Percentiles rank a stretch among this genome's conserved stretches.
phyloP scores from a whole-genome alignment of 805 yeast genomes.

The Lipomyces starkeyi region DNA sequence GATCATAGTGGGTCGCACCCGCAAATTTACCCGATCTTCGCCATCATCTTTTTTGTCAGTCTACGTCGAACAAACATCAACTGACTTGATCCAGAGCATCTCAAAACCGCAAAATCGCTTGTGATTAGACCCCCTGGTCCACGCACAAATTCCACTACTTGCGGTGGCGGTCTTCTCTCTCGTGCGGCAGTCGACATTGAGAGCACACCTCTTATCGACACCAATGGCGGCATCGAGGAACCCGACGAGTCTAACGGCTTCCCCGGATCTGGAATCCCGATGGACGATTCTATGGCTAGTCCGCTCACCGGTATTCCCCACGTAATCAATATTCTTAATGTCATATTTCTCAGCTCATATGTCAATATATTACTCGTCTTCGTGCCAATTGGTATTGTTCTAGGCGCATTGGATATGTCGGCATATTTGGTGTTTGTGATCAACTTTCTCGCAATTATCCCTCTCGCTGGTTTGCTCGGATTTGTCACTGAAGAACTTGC shows the following conservation, averaged over 20 bases:
- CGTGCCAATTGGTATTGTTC: constrained; percentile 87
- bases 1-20: neutral
- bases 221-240: constrained; percentile 1
- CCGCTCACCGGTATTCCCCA: neutral
- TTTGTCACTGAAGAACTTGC: constrained; percentile 93
- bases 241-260: neutral
- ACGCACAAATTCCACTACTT: constrained; percentile 18
- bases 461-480: constrained; percentile 87
- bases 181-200: neutral
- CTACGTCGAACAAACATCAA: neutral
- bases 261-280: constrained; percentile 10
- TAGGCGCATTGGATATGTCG: constrained; percentile 65
- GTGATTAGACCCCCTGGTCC: constrained; percentile 27
- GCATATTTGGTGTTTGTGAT: constrained; percentile 65
- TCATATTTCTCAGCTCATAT: constrained; percentile 50
- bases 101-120: constrained; percentile 24
- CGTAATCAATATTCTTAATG: constrained; percentile 8
- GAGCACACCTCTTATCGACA: constrained; percentile 10
- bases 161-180: constrained; percentile 7
- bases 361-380: constrained; percentile 78
- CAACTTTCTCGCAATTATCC: constrained; percentile 89
- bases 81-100: constrained; percentile 7
- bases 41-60: too few species aligned
- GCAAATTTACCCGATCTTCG: too few species aligned
- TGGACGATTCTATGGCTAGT: neutral